Evolutionary conservation across 108 stramenopile species (phyloP), one percentile per base, ranked within the genome.

Genomic region (Skeletonema potamos): DNA sequence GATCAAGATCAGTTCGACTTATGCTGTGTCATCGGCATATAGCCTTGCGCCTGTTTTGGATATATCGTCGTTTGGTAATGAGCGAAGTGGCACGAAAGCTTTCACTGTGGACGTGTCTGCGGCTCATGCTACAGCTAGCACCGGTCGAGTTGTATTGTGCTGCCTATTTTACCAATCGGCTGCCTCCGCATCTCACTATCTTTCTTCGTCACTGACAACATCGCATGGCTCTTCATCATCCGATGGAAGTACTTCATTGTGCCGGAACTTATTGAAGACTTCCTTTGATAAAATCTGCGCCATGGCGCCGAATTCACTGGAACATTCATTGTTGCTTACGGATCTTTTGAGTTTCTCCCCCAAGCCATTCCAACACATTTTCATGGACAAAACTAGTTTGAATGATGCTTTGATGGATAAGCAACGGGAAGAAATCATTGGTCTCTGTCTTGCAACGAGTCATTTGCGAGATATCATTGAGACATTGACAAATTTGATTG

Each of bases 251-350:
- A 66, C 74, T 0, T 32, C 76, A 27, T 56, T 77, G 33, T 82
- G 82, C 28, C 76, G 82, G 43, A 69, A 54, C 7, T 74, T 82
- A 34, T 64, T 84, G 18, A 70, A 64, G 30, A 64, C 63, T 11
- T 60, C 69, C 1, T 70, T 70, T 39, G 78, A 76, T 51, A 80
- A 76, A 60, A 59, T 80, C 20, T 70, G 79, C 62, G 74, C 74
- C 34, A 79, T 76, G 74, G 74, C 78, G 4, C 83, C 83, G 12
- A 84, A 84, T 44, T 74, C 83, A 5, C n/a, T 73, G 12, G 73
- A 84, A 58, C 79, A 81, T 62, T 69, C 79, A 4, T 41, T 18
- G 9, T 34, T 84, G 43, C 48, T 84, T 30, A 70, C 37, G 18
- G 79, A 81, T 54, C 68, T 83, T 24, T 37, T 82, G 43, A 48